Percentiles rank a stretch among this genome's conserved stretches.
These are phyloP conservation scores for Wickerhamomyces bisporus DNA, from an alignment of 805 yeast genomes.

Conservation along the genomic window DNA sequence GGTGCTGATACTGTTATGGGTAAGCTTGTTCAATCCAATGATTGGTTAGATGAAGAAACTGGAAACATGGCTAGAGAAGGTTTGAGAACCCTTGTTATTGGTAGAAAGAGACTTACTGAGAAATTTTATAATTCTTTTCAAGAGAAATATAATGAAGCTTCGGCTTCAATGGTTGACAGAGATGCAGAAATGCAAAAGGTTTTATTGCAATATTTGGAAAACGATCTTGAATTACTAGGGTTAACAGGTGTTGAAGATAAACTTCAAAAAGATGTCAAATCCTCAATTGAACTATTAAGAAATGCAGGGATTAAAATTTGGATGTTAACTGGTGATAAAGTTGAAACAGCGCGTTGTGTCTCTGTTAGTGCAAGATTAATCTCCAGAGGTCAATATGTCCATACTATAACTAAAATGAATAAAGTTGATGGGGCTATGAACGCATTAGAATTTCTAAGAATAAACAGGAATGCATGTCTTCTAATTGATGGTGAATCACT, in stretches of 20 bases:
- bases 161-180: slow-evolving; percentile 73
- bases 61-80: slow-evolving; percentile 99
- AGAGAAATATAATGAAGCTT: slow-evolving; percentile 62
- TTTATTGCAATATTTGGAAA: slow-evolving; percentile 66
- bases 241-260: slow-evolving; percentile 97
- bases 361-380: slow-evolving; percentile 93
- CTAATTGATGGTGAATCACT: slow-evolving; percentile 93
- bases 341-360: slow-evolving; percentile 96
- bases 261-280: slow-evolving; percentile 84
- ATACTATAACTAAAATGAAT: slow-evolving; percentile 65
- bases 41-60: slow-evolving; percentile 97
- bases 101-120: slow-evolving; percentile 63
- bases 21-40: slow-evolving; percentile 74
- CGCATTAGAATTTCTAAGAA: slow-evolving; percentile 65
- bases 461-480: slow-evolving; percentile 60
- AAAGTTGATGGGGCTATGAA: slow-evolving; percentile 61
- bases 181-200: slow-evolving; percentile 69
- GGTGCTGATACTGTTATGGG: slow-evolving; percentile 98
- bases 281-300: slow-evolving; percentile 84
- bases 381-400: slow-evolving; percentile 90
- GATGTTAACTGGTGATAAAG: slow-evolving; percentile 99
- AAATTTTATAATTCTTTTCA: slow-evolving; percentile 59
- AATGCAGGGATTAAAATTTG: slow-evolving; percentile 97
- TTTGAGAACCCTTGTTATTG: slow-evolving; percentile 88
- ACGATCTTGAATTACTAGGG: slow-evolving; percentile 80